Conservation (phyloP, 805 yeast genomes). For the Cyberlindnera mississippiensis region DNA sequence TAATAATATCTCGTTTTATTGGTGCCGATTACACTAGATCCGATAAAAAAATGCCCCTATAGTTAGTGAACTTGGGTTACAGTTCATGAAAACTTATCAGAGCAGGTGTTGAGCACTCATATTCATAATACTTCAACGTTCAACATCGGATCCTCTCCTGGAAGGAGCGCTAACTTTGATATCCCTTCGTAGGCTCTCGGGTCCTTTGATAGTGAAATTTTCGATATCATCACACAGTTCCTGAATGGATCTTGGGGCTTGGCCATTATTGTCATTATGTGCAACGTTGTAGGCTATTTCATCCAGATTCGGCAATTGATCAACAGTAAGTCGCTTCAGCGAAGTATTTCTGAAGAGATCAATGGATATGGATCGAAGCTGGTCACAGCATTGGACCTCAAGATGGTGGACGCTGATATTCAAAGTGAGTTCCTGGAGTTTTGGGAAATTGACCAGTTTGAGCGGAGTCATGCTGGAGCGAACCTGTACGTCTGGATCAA, state of each 20-base stretch:
- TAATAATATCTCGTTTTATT: no score
- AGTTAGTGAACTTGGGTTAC: no score
- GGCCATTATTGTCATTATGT: not conserved
- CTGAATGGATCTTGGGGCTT: not conserved
- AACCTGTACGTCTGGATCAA: no score
- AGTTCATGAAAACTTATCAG: no score
- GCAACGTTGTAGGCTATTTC: conserved; percentile 6
- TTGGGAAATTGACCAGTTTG: conserved; percentile 3
- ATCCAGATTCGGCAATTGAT: conserved; percentile 4
- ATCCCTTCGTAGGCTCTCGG: no score
- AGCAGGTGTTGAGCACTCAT: no score
- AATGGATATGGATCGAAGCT: no score
- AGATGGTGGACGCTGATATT: conserved; percentile 1
- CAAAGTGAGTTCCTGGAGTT: conserved; percentile 1
- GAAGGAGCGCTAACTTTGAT: no score
- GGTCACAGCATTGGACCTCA: conserved; percentile 5
- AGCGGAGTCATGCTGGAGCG: not conserved
- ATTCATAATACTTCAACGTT: no score
- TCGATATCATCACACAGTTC: conserved; percentile 11
- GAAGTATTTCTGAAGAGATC: no score
- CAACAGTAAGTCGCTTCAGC: conserved; percentile 1
- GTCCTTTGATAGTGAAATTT: conserved; percentile 8
- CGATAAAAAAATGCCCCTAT: no score
- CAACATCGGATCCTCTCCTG: not conserved
- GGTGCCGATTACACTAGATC: no score